Evolutionary conservation across 352 stramenopile species (phyloP).

Genomic region (Phytophthora foliorum): DNA sequence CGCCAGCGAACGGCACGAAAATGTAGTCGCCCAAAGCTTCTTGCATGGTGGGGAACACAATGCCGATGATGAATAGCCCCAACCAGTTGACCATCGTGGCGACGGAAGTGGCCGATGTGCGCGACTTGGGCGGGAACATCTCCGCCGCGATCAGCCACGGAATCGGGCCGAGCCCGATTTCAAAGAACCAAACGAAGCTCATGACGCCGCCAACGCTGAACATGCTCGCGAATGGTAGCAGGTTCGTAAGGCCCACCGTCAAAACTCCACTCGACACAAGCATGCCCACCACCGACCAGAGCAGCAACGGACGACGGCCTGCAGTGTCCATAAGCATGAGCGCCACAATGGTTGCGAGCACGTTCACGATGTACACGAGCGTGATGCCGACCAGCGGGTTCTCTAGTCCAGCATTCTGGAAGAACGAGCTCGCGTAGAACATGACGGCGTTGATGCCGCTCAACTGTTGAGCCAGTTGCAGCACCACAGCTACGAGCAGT

Average conservation of each 20-base stretch:
- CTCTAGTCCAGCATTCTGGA: constrained; percentile 66
- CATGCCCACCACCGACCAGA: constrained; percentile 75
- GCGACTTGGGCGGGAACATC: constrained; percentile 95
- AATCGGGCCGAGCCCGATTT: constrained; percentile 90
- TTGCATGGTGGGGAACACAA: constrained; percentile 94
- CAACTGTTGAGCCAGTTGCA: constrained; percentile 77
- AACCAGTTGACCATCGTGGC: constrained; percentile 96
- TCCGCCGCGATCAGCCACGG: constrained; percentile 97
- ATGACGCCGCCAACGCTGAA: constrained; percentile 69
- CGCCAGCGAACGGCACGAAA: constrained; percentile 91
- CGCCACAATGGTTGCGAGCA: constrained; percentile 73
- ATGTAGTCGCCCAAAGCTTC: constrained; percentile 79
- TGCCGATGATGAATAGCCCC: constrained; percentile 95
- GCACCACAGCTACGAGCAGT: constrained; percentile 66
- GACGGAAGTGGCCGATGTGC: constrained; percentile 90
- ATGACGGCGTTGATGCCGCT: constrained; percentile 84
- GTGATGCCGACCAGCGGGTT: constrained; percentile 68
- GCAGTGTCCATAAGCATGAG: constrained; percentile 81
- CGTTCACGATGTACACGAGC: constrained; percentile 76
- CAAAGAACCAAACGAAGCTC: constrained; percentile 82
- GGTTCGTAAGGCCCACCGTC: constrained; percentile 61
- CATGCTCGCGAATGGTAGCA: constrained; percentile 63
- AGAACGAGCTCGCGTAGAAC: constrained; percentile 85
- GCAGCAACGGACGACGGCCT: constrained; percentile 65
- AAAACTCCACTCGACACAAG: constrained; percentile 67